Base-by-base conservation (phyloP, 31 red algal genomes). In the Odonthalia washingtoniensis region DNA sequence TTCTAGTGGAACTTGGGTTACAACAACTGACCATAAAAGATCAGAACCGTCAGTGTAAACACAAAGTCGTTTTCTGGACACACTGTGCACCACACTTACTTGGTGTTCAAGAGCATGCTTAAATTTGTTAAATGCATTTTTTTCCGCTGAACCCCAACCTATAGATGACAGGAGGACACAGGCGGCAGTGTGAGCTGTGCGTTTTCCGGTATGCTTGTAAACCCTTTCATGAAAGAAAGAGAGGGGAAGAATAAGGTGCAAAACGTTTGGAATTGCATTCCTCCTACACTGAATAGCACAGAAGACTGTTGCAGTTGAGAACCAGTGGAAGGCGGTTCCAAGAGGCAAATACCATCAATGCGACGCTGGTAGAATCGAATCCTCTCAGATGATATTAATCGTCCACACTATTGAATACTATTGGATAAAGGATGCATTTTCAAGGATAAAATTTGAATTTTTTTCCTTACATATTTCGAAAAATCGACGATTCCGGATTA, bases 1-100 rank as follows among this genome's bases (percentile, higher is more conserved):
- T 24, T 64, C 17, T 33, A 32, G 5, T 67, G 78, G 53, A n/a
- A 81, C 33, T 81, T 81, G 60, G 33, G 46, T 57, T 57, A 81
- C 14, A n/a, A 67, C 35, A 14, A 5, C 78, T 21, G 78, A 81
- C 78, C 78, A 81, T 49, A 69, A 9, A 34, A 37, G 42, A 17
- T 65, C 78, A n/a, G 49, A 67, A 49, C 53, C 35, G 45, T 81
- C 78, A n/a, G 78, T 81, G 57, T 32, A 81, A 33, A 81, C 78
- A 52, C 52, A 27, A 14, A 81, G 57, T 32, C 53, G 53, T 37
- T 69, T 18, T 9, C 28, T 36, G 12, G 14, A 12, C 16, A 69
- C 53, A 66, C 78, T 49, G 52, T 81, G 78, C 31, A 5, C 9
- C 28, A 81, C 53, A 21, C 26, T 32, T 5, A 81, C 36, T 66